Conservation (phyloP, 2,329 filamentous ascomycete genomes). For the Harringtonia aguacate region DNA sequence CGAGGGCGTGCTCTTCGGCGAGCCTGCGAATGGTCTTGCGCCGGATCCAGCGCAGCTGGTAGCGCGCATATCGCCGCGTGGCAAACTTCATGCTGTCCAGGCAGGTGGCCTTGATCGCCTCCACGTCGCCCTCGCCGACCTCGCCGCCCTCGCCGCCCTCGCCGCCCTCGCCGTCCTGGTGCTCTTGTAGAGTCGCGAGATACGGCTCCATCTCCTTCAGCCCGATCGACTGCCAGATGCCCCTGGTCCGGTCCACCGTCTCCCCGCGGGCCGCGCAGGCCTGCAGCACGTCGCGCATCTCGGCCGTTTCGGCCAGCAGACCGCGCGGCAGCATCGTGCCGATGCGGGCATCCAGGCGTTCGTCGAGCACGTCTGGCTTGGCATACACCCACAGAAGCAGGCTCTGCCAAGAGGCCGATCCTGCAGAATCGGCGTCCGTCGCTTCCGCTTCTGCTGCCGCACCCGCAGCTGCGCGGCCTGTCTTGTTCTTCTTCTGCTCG, state of each 20-base stretch:
- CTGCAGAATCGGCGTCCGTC: too few species aligned
- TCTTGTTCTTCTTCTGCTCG: conserved; percentile 46
- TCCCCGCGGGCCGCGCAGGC: conserved; percentile 30
- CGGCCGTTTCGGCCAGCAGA: conserved; percentile 36
- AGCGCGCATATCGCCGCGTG: conserved; percentile 78
- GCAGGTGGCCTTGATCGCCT: conserved; percentile 43
- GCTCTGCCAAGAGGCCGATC: conserved; percentile 36
- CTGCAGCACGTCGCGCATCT: conserved; percentile 31
- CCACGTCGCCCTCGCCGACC: conserved; percentile 19
- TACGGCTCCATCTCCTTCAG: conserved; percentile 85
- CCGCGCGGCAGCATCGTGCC: conserved; percentile 66
- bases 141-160: not conserved
- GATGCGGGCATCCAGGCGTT: conserved; percentile 65
- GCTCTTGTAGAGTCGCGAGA: conserved; percentile 23
- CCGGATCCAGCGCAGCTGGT: conserved; percentile 79
- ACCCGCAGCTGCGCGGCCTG: too few species aligned
- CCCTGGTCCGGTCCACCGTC: conserved; percentile 59
- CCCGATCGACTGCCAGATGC: conserved; percentile 95
- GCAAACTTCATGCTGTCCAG: conserved; percentile 71
- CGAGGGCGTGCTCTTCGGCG: conserved; percentile 38
- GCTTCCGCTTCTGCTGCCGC: conserved; percentile 10
- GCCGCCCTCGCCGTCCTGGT: not conserved
- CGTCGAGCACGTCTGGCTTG: conserved; percentile 53
- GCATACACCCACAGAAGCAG: conserved; percentile 85
- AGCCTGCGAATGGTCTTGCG: conserved; percentile 68